phyloP scores from a whole-genome alignment of 2,329 filamentous ascomycete genomes.

The Botrytis aclada region DNA sequence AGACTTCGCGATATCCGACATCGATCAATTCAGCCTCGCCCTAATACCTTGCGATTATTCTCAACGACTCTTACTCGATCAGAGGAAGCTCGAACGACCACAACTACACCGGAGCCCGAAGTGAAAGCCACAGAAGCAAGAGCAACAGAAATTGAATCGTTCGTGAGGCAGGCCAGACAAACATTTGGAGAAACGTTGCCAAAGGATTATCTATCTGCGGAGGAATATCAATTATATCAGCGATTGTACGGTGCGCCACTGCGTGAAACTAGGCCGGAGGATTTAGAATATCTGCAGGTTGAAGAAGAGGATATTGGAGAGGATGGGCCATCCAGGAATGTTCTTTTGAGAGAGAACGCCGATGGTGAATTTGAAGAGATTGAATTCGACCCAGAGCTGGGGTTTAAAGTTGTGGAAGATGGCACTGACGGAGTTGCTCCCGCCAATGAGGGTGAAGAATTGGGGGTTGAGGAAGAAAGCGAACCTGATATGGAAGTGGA shows the following conservation, averaged over 20 bases:
- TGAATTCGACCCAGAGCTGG: constrained; percentile 38
- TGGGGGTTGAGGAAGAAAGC: neutral
- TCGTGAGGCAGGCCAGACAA: constrained; percentile 69
- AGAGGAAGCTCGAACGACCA: constrained; percentile 15
- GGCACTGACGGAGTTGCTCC: constrained; percentile 24
- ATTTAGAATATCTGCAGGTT: constrained; percentile 46
- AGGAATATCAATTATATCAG: constrained; percentile 74
- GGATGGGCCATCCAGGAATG: constrained; percentile 45
- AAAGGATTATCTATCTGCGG: constrained; percentile 62
- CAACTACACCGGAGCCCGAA: neutral
- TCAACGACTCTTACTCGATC: constrained; percentile 24
- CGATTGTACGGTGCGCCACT: constrained; percentile 77
- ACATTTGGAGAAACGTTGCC: constrained; percentile 76
- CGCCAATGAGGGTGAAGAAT: neutral
- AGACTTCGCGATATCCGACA: constrained; percentile 18
- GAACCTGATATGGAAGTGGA: constrained; percentile 36
- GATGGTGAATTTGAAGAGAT: constrained; percentile 62
- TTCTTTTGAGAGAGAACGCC: constrained; percentile 53
- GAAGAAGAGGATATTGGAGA: constrained; percentile 46
- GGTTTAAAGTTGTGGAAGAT: constrained; percentile 36
- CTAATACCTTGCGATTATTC: constrained; percentile 24
- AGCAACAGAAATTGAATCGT: constrained; percentile 50
- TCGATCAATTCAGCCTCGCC: constrained; percentile 21
- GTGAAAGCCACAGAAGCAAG: neutral
- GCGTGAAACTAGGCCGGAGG: constrained; percentile 57